A percentile compares a stretch with the other conserved stretches of the same genome.
phyloP scores from a whole-genome alignment of 805 yeast genomes.

The Kregervanrija delftensis region DNA sequence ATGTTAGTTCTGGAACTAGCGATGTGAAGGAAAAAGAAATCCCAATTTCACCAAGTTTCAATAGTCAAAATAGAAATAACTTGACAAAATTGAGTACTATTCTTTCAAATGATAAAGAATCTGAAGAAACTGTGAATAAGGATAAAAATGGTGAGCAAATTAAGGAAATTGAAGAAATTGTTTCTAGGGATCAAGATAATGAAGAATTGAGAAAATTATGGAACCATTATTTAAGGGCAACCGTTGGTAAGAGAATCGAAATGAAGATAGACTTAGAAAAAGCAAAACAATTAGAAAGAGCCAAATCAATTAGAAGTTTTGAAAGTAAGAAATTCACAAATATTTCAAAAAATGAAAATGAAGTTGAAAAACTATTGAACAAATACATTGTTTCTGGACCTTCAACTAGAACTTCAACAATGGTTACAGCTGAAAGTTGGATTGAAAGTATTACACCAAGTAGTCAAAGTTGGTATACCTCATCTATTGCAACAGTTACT shows the following conservation, averaged over 20 bases:
- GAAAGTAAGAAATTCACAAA: neutral
- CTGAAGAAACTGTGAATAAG: too few species aligned
- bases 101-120: too few species aligned
- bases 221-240: conserved; percentile 22
- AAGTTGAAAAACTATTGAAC: conserved; percentile 3
- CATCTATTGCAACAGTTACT: neutral
- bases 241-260: conserved; percentile 21
- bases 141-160: neutral
- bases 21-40: too few species aligned
- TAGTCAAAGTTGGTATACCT: neutral
- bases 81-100: too few species aligned
- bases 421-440: neutral
- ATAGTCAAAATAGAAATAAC: neutral
- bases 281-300: conserved; percentile 6
- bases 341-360: neutral
- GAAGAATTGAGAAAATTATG: conserved; percentile 19
- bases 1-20: too few species aligned
- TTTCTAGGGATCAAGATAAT: conserved; percentile 4
- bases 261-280: conserved; percentile 22
- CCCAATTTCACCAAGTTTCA: neutral
- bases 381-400: conserved; percentile 1
- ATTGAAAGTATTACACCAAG: neutral
- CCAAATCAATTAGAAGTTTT: conserved; percentile 5
- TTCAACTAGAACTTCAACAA: conserved; percentile 1
- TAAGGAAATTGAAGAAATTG: neutral